phyloP scores from a whole-genome alignment of 805 yeast genomes.

The Danielia oregonensis region DNA sequence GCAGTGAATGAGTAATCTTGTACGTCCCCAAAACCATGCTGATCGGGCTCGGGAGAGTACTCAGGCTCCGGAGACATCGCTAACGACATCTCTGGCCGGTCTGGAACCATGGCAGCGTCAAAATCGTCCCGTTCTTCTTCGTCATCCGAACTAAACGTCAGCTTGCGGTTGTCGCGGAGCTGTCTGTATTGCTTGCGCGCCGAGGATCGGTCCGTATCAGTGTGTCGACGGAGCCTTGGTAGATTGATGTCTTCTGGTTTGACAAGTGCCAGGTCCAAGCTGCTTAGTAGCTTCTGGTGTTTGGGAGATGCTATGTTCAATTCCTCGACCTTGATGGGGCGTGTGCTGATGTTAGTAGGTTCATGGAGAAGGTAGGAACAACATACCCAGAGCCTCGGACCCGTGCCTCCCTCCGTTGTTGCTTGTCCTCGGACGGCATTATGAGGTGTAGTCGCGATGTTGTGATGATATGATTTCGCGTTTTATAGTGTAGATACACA shows the following conservation, averaged over 20 bases:
- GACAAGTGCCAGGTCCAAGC: conserved; percentile 24
- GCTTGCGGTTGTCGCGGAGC: conserved; percentile 6
- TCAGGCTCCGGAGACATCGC: too few relatives aligned
- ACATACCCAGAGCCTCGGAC: conserved; percentile 44
- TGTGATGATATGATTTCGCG: too few relatives aligned
- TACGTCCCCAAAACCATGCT: too few relatives aligned
- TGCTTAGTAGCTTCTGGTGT: conserved; percentile 5
- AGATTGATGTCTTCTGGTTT: conserved; percentile 18
- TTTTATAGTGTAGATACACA: too few relatives aligned
- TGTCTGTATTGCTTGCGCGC: conserved; percentile 1
- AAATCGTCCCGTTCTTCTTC: conserved; percentile 11
- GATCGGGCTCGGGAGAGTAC: too few relatives aligned
- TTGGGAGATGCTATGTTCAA: conserved; percentile 16
- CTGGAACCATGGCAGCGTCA: too few relatives aligned
- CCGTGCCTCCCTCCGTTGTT: conserved; percentile 27
- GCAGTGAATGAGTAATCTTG: too few relatives aligned
- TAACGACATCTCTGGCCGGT: too few relatives aligned
- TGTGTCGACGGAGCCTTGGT: conserved; percentile 13
- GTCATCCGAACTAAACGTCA: conserved; percentile 13
- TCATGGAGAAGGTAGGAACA: neutral
- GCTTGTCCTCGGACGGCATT: conserved; percentile 4
- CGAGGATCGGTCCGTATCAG: neutral
- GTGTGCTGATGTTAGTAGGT: conserved; percentile 17
- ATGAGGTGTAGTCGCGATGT: neutral
- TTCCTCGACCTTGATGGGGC: conserved; percentile 15